A percentile compares a stretch with the other conserved stretches of the same genome.
These are phyloP conservation scores for Daldinia childiae DNA, from an alignment of 495 filamentous ascomycete genomes.

Conservation along the genomic window DNA sequence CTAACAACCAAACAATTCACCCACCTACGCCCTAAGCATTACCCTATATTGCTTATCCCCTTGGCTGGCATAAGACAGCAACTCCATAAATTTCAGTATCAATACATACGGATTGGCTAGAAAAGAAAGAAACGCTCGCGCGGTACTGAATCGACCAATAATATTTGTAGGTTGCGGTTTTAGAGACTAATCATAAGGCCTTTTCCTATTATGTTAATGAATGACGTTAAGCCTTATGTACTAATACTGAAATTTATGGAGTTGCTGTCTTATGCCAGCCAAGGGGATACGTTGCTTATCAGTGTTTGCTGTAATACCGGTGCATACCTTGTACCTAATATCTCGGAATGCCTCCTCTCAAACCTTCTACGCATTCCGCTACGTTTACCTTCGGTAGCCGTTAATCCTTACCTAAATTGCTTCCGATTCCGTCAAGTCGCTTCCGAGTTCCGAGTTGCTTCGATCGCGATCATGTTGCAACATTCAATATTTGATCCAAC, in stretches of 20 bases:
- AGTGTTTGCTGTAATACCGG: background rate
- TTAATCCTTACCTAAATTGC: slow-evolving; percentile 9
- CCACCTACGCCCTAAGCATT: background rate
- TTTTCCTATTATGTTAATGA: too few relatives aligned
- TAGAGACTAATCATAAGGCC: too few relatives aligned
- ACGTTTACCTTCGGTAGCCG: slow-evolving; percentile 41
- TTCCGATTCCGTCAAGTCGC: background rate
- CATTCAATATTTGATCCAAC: slow-evolving; percentile 8
- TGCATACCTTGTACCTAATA: too few relatives aligned
- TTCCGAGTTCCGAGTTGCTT: background rate
- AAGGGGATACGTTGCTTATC: slow-evolving; percentile 4
- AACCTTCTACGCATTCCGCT: slow-evolving; percentile 18
- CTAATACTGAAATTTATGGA: too few relatives aligned
- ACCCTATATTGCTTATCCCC: background rate
- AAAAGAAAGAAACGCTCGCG: too few relatives aligned
- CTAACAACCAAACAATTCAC: background rate
- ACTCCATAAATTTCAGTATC: too few relatives aligned
- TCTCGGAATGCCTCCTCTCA: slow-evolving; percentile 10
- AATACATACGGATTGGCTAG: too few relatives aligned
- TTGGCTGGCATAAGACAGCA: too few relatives aligned
- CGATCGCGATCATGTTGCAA: slow-evolving; percentile 8
- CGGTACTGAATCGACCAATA: too few relatives aligned
- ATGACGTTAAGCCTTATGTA: too few relatives aligned
- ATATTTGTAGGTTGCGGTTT: too few relatives aligned
- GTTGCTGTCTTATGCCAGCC: too few relatives aligned